Evolutionary conservation across 257 asterid species (phyloP).

Genomic region (Solanum clarkiae): DNA sequence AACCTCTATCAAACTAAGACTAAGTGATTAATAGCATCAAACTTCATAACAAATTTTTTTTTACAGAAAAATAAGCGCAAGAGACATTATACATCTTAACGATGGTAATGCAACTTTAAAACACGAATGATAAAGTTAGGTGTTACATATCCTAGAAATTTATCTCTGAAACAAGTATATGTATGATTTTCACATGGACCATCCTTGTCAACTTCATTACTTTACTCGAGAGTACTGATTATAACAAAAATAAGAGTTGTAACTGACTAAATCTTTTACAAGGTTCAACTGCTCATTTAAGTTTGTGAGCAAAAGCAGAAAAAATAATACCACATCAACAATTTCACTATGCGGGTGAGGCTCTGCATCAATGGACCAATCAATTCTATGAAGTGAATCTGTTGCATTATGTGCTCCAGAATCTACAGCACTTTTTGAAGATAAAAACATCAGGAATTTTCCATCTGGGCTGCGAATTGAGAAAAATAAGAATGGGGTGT

Average conservation of each 20-base stretch:
- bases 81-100: background rate
- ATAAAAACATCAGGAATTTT: constrained; percentile 57
- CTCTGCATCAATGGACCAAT: constrained; percentile 66
- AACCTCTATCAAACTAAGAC: background rate
- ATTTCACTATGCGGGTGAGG: constrained; percentile 20
- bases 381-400: constrained; percentile 64
- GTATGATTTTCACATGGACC: background rate
- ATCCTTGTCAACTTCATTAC: background rate
- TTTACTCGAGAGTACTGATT: background rate
- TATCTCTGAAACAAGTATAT: background rate
- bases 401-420: constrained; percentile 91
- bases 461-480: constrained; percentile 65
- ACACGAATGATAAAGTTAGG: background rate
- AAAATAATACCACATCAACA: constrained; percentile 54
- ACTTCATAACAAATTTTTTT: background rate
- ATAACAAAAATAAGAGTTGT: background rate
- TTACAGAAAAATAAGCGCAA: too few species aligned
- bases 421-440: constrained; percentile 65
- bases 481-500: background rate
- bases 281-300: background rate
- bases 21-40: background rate
- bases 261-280: background rate
- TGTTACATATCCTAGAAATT: background rate
- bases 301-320: background rate
- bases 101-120: background rate